Evolutionary conservation across 2,329 filamentous ascomycete genomes (phyloP).

Genomic region (Claviceps sp.): DNA sequence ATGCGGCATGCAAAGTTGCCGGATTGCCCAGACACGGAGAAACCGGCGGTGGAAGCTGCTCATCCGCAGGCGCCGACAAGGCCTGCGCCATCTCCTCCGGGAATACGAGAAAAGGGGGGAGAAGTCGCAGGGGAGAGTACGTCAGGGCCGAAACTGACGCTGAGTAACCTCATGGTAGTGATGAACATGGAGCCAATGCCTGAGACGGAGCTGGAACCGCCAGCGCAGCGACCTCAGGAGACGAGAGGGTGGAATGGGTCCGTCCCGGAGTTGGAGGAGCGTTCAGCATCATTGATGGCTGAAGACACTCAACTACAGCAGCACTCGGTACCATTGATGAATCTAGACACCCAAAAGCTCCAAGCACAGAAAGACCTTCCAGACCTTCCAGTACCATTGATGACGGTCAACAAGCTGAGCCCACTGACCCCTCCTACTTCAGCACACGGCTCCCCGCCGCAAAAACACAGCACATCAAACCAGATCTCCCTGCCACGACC

Average conservation of each 20-base stretch:
- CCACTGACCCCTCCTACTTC: slow-evolving; percentile 20
- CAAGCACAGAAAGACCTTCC: no score
- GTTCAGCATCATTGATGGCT: background rate
- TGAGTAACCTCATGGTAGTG: slow-evolving; percentile 27
- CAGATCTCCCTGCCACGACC: slow-evolving; percentile 19
- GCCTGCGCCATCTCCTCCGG: background rate
- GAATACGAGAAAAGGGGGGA: background rate
- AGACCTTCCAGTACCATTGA: background rate
- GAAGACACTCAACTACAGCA: background rate
- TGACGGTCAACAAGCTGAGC: slow-evolving; percentile 1
- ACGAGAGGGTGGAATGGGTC: background rate
- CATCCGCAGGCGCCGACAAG: background rate
- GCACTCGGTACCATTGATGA: no score
- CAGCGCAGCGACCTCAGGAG: background rate
- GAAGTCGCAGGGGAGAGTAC: slow-evolving; percentile 1
- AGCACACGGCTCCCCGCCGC: slow-evolving; percentile 14
- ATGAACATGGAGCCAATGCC: slow-evolving; percentile 21
- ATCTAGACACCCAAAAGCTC: no score
- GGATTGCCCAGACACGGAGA: slow-evolving; percentile 4
- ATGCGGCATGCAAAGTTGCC: slow-evolving; percentile 13
- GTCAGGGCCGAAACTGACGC: slow-evolving; percentile 7
- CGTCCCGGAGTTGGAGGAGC: background rate
- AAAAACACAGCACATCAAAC: slow-evolving; percentile 12
- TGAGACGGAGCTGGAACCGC: slow-evolving; percentile 2
- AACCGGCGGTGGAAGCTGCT: background rate